Evolutionary conservation across 108 stramenopile genomes (phyloP), one percentile per base, ranked within the genome.

Genomic region (Cyclotella atomus): DNA sequence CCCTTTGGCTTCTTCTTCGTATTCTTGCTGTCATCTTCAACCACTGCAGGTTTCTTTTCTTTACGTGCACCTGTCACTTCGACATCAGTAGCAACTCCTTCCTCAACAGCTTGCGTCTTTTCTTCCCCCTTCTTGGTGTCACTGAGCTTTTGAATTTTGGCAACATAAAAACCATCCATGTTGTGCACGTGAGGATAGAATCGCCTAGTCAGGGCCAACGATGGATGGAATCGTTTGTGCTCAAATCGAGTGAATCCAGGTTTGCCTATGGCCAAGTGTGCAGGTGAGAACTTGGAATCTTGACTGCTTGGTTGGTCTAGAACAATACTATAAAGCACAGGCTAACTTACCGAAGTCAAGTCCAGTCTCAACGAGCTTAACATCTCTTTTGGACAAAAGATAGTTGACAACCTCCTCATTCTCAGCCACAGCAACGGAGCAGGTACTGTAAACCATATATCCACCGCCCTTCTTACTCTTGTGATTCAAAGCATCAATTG

Each of bases 161-260:
- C 95, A 49, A 99, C 97, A 73, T 91, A 99, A 79, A 99, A 99
- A 19, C 99, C 99, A 79, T 99, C 99, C 98, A 99, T 99, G 85
- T 99, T 99, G 88, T 99, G 99, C 33, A 97, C 97, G 74, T 99
- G 99, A 27, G 99, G 99, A 79, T 99, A 99, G 76, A 99, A 99
- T 38, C 99, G 84, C 45, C 97, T 53, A 15, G 98, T 95, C 32
- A 96, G 75, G 9, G 91, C 83, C 72, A 99, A 33, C 41, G 94
- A 95, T 25, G 98, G 98, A 83, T 99, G 99, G 87, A 98, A 99
- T 59, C 98, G 82, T 29, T 91, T 91, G 72, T 97, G 91, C 76
- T 87, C 95, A 75, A 94, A 97, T 44, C 98, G 83, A 15, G 90
- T 97, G 73, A 98, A 97, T 8, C 97, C 98, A 12, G 97, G 96